Percentiles rank a stretch among this genome's conserved stretches.
phyloP scores from a whole-genome alignment of 345 rosid species.

The Turnera subulata region DNA sequence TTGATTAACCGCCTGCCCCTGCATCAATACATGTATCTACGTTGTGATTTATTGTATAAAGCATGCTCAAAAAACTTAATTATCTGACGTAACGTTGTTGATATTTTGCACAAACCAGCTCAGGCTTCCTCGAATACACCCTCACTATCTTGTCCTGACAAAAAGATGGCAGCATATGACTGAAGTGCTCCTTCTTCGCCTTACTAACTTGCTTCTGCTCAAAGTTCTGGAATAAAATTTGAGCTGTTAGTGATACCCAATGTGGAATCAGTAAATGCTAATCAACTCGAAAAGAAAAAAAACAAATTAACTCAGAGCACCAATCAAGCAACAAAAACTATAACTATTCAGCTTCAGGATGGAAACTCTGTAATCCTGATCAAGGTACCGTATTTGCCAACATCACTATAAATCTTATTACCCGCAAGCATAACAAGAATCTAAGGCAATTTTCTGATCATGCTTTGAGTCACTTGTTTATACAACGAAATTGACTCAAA shows the following conservation, averaged over 20 bases:
- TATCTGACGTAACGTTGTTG: neutral
- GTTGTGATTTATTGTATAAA: neutral
- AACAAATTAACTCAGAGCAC: neutral
- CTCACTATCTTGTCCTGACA: slow-evolving; percentile 47
- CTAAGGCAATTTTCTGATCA: no score
- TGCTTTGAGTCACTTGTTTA: no score
- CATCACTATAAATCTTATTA: no score
- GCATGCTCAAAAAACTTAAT: neutral
- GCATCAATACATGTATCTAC: neutral
- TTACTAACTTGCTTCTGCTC: slow-evolving; percentile 27
- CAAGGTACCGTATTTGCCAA: neutral
- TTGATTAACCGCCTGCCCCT: slow-evolving; percentile 43
- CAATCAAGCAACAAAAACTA: no score
- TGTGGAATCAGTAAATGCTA: neutral
- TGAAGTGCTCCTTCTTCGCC: slow-evolving; percentile 29
- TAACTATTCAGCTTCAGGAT: neutral
- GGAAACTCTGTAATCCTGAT: neutral
- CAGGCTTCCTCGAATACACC: slow-evolving; percentile 52
- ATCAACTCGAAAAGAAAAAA: neutral
- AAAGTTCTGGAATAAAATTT: slow-evolving; percentile 37
- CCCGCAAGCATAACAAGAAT: no score
- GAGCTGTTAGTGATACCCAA: slow-evolving; percentile 10
- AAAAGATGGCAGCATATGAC: slow-evolving; percentile 48
- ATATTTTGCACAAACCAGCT: slow-evolving; percentile 36
- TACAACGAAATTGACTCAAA: no score